Evolutionary conservation across 2,329 filamentous ascomycete genomes (phyloP).

Genomic region (Thelonectria rubi): DNA sequence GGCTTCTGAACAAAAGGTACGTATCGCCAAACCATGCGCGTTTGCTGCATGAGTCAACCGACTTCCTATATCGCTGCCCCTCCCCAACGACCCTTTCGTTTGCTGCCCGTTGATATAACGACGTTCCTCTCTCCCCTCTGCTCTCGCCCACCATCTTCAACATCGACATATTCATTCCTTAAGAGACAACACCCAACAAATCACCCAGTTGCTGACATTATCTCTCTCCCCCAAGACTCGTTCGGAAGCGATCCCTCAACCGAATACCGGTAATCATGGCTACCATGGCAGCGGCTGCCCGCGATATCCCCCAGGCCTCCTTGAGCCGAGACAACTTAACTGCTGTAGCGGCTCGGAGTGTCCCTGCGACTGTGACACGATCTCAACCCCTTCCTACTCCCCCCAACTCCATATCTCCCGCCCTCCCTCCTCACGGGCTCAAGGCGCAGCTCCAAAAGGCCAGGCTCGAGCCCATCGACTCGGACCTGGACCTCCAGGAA

Average conservation of each 20-base stretch:
- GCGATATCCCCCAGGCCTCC: conserved; percentile 72
- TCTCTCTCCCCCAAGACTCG: conserved; percentile 47
- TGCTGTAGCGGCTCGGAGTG: conserved; percentile 75
- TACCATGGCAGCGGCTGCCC: conserved; percentile 72
- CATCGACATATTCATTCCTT: not conserved
- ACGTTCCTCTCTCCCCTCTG: conserved; percentile 23
- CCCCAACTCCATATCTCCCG: conserved; percentile 93
- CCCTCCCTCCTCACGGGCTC: conserved; percentile 81
- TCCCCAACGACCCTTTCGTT: not conserved
- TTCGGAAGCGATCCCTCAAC: conserved; percentile 55
- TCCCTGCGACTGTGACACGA: conserved; percentile 68
- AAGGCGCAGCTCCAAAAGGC: conserved; percentile 72
- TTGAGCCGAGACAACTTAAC: conserved; percentile 74
- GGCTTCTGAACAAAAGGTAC: conserved; percentile 47
- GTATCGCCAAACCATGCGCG: conserved; percentile 34
- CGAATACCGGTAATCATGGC: conserved; percentile 63
- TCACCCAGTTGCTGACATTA: conserved; percentile 31
- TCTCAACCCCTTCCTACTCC: conserved; percentile 81
- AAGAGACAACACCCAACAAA: conserved; percentile 5
- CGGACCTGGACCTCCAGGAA: conserved; percentile 87
- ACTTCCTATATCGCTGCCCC: conserved; percentile 25
- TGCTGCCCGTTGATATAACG: conserved; percentile 8
- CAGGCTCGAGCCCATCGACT: conserved; percentile 75
- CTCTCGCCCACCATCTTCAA: not conserved
- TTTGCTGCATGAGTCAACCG: conserved; percentile 36